A percentile compares a stretch with the other conserved stretches of the same genome.
These are phyloP conservation scores for Polyporus tsugae DNA, from an alignment of 1,284 basidiomycete species.

Conservation along the genomic window DNA sequence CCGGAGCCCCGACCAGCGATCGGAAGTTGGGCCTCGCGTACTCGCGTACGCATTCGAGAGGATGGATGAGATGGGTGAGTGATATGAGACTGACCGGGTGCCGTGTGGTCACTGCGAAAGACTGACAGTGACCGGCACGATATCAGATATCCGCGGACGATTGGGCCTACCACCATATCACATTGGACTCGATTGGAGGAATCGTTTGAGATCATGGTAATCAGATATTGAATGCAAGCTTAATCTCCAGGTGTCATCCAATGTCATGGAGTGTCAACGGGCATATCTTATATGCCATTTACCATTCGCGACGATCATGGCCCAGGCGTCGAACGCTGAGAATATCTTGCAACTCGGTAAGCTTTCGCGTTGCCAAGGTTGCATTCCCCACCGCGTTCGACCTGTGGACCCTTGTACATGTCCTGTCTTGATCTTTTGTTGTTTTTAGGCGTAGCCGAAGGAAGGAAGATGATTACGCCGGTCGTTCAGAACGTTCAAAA, in stretches of 20 bases:
- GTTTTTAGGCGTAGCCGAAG: not conserved
- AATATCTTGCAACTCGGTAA: not conserved
- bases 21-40: constrained; percentile 2
- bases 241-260: not conserved
- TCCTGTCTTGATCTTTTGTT: not conserved
- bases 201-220: not conserved
- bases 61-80: not conserved
- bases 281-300: not conserved
- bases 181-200: not conserved
- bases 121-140: not conserved
- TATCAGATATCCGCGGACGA: not conserved
- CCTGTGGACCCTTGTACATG: not conserved
- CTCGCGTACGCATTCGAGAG: not conserved
- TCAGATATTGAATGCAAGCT: not conserved
- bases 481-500: not conserved
- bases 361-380: not conserved
- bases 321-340: not conserved
- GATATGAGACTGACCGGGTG: not conserved
- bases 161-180: not conserved
- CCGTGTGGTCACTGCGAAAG: not conserved
- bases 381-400: not conserved
- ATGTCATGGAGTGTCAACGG: not conserved
- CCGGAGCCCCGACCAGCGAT: constrained; percentile 6
- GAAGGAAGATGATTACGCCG: not conserved
- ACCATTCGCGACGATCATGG: not conserved